These are phyloP conservation scores for Tetracentron sinense DNA, from an alignment of 164 flowering plant species.

Conservation along the genomic window DNA sequence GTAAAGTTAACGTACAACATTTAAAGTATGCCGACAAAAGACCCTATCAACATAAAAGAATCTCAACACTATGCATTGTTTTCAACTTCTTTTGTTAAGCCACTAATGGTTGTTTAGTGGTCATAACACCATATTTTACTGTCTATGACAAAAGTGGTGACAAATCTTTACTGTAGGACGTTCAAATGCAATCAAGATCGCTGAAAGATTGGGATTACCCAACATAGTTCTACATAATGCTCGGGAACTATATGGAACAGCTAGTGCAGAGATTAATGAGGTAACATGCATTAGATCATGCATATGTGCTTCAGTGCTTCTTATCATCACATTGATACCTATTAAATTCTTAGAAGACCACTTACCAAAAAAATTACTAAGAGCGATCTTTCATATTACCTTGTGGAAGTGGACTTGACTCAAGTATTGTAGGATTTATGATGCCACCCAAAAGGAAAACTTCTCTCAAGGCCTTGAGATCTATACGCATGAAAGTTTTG, in stretches of 20 bases:
- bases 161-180: conserved; percentile 50
- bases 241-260: conserved; percentile 74
- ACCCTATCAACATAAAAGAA: too few relatives aligned
- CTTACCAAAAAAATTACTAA: too few relatives aligned
- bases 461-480: too few relatives aligned
- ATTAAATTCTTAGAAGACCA: not conserved
- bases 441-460: too few relatives aligned
- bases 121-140: not conserved
- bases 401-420: too few relatives aligned
- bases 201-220: conserved; percentile 83
- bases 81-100: not conserved
- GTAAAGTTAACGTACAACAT: not conserved
- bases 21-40: too few relatives aligned
- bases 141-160: conserved; percentile 6
- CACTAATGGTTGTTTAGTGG: not conserved
- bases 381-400: too few relatives aligned
- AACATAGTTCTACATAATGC: conserved; percentile 49
- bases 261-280: conserved; percentile 86
- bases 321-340: not conserved
- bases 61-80: too few relatives aligned
- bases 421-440: not conserved
- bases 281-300: conserved; percentile 28
- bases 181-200: conserved; percentile 88
- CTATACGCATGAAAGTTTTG: not conserved
- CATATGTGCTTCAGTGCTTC: not conserved